Evolutionary conservation across 2,329 filamentous ascomycete species (phyloP).

Genomic region (Xylaria sp.): DNA sequence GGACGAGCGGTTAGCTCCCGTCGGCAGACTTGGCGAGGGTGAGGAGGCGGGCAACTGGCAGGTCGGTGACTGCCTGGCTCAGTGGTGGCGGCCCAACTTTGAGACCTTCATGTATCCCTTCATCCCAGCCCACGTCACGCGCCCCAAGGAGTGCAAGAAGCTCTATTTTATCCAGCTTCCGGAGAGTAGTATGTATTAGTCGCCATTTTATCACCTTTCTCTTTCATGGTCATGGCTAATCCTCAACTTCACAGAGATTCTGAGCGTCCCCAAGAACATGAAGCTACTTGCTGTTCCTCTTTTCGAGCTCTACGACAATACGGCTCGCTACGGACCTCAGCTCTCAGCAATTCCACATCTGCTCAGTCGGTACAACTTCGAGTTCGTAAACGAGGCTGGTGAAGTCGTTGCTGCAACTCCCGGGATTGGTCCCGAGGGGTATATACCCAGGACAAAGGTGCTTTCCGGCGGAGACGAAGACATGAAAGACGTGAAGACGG

Average conservation of each 20-base stretch:
- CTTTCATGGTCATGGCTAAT: constrained; percentile 37
- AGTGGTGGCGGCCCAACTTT: constrained; percentile 99
- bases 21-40: constrained; percentile 85
- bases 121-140: constrained; percentile 92
- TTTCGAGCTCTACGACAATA: constrained; percentile 99
- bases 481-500: constrained; percentile 58
- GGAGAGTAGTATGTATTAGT: constrained; percentile 76
- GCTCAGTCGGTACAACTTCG: constrained; percentile 94
- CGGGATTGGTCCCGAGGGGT: constrained; percentile 71
- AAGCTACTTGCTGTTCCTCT: constrained; percentile 96
- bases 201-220: not conserved
- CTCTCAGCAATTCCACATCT: constrained; percentile 96
- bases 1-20: constrained; percentile 92
- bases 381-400: constrained; percentile 94
- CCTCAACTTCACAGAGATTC: constrained; percentile 71
- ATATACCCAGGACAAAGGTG: constrained; percentile 72
- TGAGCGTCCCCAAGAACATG: constrained; percentile 99
- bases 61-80: constrained; percentile 91
- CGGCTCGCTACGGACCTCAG: constrained; percentile 91
- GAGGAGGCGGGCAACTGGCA: constrained; percentile 90
- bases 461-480: constrained; percentile 70
- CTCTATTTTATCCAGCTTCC: constrained; percentile 96
- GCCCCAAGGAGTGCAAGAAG: constrained; percentile 99
- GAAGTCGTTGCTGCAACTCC: constrained; percentile 88
- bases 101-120: constrained; percentile 99